phyloP scores from a whole-genome alignment of 345 rosid genomes.

The Psidium friedrichsthalianum region DNA sequence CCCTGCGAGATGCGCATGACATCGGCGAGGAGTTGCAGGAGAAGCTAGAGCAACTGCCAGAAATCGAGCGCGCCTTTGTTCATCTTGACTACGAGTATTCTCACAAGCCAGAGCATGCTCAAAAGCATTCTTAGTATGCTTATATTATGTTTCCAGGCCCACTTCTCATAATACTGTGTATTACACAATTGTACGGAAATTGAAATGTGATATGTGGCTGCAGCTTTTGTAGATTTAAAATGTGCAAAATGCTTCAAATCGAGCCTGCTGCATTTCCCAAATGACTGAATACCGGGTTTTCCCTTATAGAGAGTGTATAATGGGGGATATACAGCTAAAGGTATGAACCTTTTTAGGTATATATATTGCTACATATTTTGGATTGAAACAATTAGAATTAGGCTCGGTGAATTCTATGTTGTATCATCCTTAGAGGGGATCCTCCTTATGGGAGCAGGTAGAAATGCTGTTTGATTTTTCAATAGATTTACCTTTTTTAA shows the following conservation, averaged over 20 bases:
- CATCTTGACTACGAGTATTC: conserved; percentile 92
- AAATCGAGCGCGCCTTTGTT: conserved; percentile 92
- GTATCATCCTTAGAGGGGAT: not conserved
- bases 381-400: not conserved
- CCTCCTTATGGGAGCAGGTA: no score
- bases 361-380: not conserved
- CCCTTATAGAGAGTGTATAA: not conserved
- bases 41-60: conserved; percentile 79
- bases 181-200: not conserved
- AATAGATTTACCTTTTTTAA: no score
- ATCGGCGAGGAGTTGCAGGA: conserved; percentile 88
- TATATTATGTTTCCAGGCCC: not conserved
- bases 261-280: not conserved
- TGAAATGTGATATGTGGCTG: not conserved
- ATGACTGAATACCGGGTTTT: not conserved
- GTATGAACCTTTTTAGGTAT: not conserved
- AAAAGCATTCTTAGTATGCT: conserved; percentile 18
- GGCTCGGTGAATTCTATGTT: not conserved
- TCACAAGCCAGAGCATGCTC: conserved; percentile 95
- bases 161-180: not conserved
- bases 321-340: not conserved
- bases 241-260: not conserved
- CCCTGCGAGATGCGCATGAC: conserved; percentile 85
- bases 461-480: no score
- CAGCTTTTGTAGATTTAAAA: not conserved